Evolutionary conservation across 345 rosid genomes (phyloP).

Genomic region (Heritiera fomes): DNA sequence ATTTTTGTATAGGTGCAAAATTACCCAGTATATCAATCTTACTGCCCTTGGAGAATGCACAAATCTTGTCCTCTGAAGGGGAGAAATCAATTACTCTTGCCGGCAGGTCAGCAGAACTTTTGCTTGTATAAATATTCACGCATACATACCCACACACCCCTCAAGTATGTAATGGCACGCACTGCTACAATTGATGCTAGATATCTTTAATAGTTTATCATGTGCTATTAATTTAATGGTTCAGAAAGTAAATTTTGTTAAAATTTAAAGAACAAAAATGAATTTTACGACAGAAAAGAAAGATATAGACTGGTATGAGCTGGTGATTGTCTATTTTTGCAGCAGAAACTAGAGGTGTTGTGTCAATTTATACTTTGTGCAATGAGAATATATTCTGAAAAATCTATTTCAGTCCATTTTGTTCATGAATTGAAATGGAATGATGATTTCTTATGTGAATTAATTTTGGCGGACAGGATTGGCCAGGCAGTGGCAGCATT

Average conservation of each 20-base stretch:
- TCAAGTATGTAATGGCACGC: neutral
- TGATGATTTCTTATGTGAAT: neutral
- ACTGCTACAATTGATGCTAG: neutral
- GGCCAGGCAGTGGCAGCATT: slow-evolving; percentile 63
- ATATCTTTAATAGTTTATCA: neutral
- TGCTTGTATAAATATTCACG: neutral
- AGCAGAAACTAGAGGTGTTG: neutral
- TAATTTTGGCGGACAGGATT: slow-evolving; percentile 48
- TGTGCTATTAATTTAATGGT: neutral
- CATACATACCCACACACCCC: neutral
- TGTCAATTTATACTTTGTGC: neutral
- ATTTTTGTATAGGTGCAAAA: slow-evolving; percentile 59
- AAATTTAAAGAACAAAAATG: neutral
- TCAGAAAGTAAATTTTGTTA: neutral
- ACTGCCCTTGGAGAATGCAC: slow-evolving; percentile 58
- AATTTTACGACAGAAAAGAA: neutral
- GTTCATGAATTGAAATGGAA: neutral
- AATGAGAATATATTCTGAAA: neutral
- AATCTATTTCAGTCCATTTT: neutral
- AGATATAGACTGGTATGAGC: neutral
- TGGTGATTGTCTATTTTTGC: neutral
- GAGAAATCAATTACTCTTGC: slow-evolving; percentile 67
- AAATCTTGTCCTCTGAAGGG: slow-evolving; percentile 46
- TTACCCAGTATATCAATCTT: slow-evolving; percentile 67
- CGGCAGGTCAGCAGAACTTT: slow-evolving; percentile 52